Percentiles rank a stretch among this genome's conserved stretches.
phyloP scores from a whole-genome alignment of 2,329 filamentous ascomycete species.

The Rachicladosporium sp. region DNA sequence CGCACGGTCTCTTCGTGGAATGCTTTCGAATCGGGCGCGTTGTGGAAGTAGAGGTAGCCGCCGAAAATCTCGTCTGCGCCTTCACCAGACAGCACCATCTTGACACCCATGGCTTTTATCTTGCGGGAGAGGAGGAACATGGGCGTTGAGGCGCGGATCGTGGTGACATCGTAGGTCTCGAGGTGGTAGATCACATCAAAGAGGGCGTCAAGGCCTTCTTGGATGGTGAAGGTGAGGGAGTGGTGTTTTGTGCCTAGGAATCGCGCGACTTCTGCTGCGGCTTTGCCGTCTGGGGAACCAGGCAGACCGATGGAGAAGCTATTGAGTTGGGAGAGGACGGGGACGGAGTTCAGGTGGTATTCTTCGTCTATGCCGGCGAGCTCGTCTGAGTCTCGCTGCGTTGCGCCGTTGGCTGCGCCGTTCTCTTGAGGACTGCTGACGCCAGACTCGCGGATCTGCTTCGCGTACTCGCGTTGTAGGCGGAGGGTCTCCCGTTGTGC shows the following conservation, averaged over 20 bases:
- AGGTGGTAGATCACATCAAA: conserved; percentile 97
- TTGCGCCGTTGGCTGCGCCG: conserved; percentile 35
- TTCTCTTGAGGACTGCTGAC: conserved; percentile 22
- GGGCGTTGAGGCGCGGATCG: conserved; percentile 92
- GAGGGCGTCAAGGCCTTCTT: conserved; percentile 91
- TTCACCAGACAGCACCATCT: conserved; percentile 97
- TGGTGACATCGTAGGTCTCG: conserved; percentile 96
- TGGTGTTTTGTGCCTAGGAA: conserved; percentile 98
- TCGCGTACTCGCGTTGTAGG: conserved; percentile 41
- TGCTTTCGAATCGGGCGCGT: conserved; percentile 76
- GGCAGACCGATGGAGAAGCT: conserved; percentile 97
- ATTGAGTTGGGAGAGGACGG: conserved; percentile 88
- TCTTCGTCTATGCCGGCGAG: conserved; percentile 92
- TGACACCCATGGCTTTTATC: conserved; percentile 98
- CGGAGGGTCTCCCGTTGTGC: conserved; percentile 83
- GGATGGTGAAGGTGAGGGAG: conserved; percentile 94
- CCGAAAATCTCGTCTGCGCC: conserved; percentile 97
- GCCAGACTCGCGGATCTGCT: conserved; percentile 24
- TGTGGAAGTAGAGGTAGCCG: conserved; percentile 97
- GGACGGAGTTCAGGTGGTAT: conserved; percentile 77
- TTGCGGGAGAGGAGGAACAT: conserved; percentile 98
- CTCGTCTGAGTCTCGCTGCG: conserved; percentile 37
- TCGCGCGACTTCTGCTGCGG: conserved; percentile 83
- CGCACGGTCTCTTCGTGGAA: conserved; percentile 93
- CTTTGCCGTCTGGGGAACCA: conserved; percentile 80